Evolutionary conservation across 305 asterid genomes (phyloP).

Genomic region (Caryopteris hybrid): DNA sequence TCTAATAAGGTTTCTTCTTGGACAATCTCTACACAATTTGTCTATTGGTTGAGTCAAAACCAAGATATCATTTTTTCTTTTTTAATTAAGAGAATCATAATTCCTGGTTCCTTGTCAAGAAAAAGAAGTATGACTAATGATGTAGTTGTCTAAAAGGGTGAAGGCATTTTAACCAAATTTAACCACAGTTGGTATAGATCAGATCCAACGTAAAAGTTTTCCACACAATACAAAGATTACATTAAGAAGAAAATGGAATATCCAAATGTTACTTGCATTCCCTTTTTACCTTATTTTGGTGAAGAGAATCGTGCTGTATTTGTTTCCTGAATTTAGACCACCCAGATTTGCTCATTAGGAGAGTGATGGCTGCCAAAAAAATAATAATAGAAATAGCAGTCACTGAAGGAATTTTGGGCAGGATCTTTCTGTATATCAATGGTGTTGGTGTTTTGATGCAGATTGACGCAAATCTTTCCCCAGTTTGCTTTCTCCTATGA

Average conservation of each 20-base stretch:
- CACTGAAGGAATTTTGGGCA: conserved; percentile 27
- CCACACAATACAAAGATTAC: neutral
- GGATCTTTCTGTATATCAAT: conserved; percentile 27
- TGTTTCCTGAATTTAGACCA: conserved; percentile 26
- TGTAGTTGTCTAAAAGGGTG: neutral
- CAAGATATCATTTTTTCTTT: neutral
- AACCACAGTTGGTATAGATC: neutral
- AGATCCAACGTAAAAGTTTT: neutral
- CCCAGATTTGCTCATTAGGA: conserved; percentile 37
- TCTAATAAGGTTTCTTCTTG: neutral
- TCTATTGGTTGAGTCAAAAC: neutral
- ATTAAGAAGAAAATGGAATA: neutral
- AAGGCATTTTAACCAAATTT: neutral
- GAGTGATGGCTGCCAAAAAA: conserved; percentile 30
- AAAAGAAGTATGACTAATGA: neutral
- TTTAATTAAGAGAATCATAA: neutral
- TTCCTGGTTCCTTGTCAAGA: neutral
- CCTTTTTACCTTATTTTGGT: conserved; percentile 25
- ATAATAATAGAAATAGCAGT: conserved; percentile 38
- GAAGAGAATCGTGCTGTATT: conserved; percentile 19
- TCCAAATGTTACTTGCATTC: conserved; percentile 14
- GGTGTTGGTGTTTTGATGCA: conserved; percentile 33
- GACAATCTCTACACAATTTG: neutral
- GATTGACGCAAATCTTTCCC: conserved; percentile 77
- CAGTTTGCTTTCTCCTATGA: conserved; percentile 57